phyloP scores from a whole-genome alignment of 805 yeast genomes.

The Suhomyces xylopsoci region DNA sequence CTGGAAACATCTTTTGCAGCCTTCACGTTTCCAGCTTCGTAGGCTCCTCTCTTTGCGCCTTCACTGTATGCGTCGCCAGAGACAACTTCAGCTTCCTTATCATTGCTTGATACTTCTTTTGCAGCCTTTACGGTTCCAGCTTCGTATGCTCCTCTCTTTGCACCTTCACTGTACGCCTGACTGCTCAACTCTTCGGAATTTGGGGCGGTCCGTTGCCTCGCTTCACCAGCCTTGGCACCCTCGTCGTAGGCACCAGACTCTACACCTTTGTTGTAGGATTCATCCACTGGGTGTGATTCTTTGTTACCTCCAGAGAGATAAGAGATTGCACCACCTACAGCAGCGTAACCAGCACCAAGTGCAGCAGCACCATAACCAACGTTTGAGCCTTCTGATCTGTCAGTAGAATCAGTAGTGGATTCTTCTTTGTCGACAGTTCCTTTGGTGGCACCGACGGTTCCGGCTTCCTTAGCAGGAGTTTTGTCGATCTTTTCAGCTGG shows the following conservation, averaged over 20 bases:
- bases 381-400: background rate
- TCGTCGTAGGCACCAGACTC: slow-evolving; percentile 6
- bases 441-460: background rate
- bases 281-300: background rate
- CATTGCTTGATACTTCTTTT: background rate
- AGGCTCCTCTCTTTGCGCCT: slow-evolving; percentile 7
- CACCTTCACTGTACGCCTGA: slow-evolving; percentile 8
- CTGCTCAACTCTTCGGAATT: background rate
- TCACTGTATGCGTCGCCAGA: slow-evolving; percentile 5
- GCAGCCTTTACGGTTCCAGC: slow-evolving; percentile 3
- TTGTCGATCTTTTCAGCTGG: slow-evolving; percentile 2
- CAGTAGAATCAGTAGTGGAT: background rate
- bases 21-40: slow-evolving; percentile 3
- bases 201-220: slow-evolving; percentile 7
- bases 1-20: background rate
- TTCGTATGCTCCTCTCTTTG: slow-evolving; percentile 7
- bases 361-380: slow-evolving; percentile 7
- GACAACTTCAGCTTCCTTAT: background rate
- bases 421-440: background rate
- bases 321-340: slow-evolving; percentile 4
- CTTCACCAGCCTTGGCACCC: slow-evolving; percentile 1
- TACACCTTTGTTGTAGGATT: background rate
- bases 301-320: slow-evolving; percentile 1
- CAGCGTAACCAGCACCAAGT: slow-evolving; percentile 9
- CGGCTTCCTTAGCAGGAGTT: background rate